phyloP scores from a whole-genome alignment of 805 yeast species.

The Torulaspora maleeae region DNA sequence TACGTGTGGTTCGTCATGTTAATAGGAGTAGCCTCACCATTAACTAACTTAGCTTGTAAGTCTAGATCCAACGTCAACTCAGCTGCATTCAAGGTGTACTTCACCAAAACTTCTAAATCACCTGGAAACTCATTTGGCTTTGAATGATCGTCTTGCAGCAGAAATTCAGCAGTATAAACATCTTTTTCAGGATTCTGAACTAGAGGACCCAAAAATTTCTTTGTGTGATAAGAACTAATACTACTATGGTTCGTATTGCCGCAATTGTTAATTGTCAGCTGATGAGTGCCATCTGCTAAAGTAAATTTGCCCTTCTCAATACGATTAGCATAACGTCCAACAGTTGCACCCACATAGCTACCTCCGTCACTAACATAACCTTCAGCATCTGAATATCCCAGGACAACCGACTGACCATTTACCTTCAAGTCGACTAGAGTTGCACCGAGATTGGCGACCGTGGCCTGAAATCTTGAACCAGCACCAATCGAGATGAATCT shows the following conservation, averaged over 20 bases:
- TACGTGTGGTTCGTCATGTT: conserved; percentile 61
- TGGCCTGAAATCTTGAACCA: conserved; percentile 37
- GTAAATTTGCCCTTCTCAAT: conserved; percentile 43
- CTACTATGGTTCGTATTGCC: conserved; percentile 53
- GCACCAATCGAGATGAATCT: conserved; percentile 32
- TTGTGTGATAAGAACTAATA: conserved; percentile 46
- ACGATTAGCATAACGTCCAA: conserved; percentile 64
- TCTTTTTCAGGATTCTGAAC: conserved; percentile 34
- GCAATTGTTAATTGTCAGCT: conserved; percentile 43
- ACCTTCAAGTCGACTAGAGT: conserved; percentile 42
- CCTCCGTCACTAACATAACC: conserved; percentile 34
- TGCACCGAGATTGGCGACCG: conserved; percentile 50
- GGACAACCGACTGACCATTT: conserved; percentile 39
- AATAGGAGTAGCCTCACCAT: conserved; percentile 44
- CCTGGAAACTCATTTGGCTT: conserved; percentile 60
- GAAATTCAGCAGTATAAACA: conserved; percentile 37
- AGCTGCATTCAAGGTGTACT: conserved; percentile 40
- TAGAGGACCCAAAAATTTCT: conserved; percentile 53
- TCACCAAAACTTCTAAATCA: conserved; percentile 43
- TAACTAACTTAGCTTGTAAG: conserved; percentile 35
- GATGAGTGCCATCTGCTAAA: conserved; percentile 40
- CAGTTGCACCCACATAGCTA: conserved; percentile 58
- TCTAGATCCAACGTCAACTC: conserved; percentile 43
- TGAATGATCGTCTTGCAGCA: conserved; percentile 37
- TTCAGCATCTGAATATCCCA: conserved; percentile 38